Conservation (phyloP, 2,329 filamentous ascomycete species). For the Calonectria naviculata region DNA sequence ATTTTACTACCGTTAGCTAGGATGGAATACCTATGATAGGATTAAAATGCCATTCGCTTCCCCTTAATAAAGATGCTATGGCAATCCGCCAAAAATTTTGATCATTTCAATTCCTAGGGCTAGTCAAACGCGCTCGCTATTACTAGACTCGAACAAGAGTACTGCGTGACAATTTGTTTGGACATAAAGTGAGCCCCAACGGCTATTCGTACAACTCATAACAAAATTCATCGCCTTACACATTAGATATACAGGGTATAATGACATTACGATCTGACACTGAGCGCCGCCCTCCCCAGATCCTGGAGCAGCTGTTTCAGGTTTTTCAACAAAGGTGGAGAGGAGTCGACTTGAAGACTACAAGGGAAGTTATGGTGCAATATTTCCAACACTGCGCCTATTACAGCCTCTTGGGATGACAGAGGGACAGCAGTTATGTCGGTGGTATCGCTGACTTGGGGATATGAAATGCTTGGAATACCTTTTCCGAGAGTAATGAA, state of each 20-base stretch:
- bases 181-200: background rate
- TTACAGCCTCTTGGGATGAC: constrained; percentile 23
- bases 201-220: background rate
- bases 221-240: background rate
- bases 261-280: background rate
- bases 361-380: constrained; percentile 21
- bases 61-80: too few relatives aligned
- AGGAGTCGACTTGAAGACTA: constrained; percentile 18
- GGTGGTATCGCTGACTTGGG: constrained; percentile 3
- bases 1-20: too few relatives aligned
- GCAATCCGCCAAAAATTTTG: too few relatives aligned
- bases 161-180: background rate
- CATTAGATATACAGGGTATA: constrained; percentile 5
- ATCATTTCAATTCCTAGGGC: too few relatives aligned
- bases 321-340: constrained; percentile 26
- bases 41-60: too few relatives aligned
- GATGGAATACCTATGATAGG: too few relatives aligned
- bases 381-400: constrained; percentile 17
- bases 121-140: background rate
- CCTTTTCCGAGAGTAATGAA: constrained; percentile 23
- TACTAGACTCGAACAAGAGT: background rate
- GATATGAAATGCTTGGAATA: constrained; percentile 7
- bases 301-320: constrained; percentile 25
- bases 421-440: constrained; percentile 3
- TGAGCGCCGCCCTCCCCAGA: constrained; percentile 21